A percentile compares a stretch with the other conserved stretches of the same genome.
Conservation (phyloP, 139 green algal genomes). For the Tetraselmis striata region DNA sequence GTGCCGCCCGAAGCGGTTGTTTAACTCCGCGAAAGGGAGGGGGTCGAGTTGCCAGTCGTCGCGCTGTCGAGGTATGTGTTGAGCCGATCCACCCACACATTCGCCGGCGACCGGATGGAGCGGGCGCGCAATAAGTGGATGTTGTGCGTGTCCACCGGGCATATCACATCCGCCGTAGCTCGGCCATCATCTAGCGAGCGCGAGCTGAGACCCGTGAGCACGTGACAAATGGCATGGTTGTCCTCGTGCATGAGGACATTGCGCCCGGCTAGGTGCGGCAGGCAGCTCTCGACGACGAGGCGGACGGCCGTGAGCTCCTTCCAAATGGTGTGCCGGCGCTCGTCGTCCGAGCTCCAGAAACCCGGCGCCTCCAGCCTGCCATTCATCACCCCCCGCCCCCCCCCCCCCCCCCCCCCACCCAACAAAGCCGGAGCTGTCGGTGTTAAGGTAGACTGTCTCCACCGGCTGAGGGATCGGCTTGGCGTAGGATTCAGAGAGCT, state of each 20-base stretch:
- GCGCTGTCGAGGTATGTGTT: not conserved
- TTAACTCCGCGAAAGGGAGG: not conserved
- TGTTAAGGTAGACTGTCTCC: not conserved
- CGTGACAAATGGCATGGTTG: not conserved
- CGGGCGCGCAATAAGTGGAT: not conserved
- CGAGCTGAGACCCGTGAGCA: not conserved
- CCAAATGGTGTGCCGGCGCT: not conserved
- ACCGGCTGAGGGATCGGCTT: not conserved
- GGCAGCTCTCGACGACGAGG: not conserved
- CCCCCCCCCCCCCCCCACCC: too few relatives aligned
- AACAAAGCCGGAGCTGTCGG: not conserved
- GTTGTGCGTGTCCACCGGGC: not conserved
- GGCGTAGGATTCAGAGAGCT: not conserved
- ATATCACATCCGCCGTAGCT: not conserved
- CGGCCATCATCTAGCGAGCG: not conserved
- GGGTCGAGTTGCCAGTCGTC: not conserved
- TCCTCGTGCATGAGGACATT: not conserved
- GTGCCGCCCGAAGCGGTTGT: not conserved
- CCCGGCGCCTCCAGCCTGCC: not conserved
- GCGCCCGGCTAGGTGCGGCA: not conserved
- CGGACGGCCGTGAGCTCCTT: not conserved
- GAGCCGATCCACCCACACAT: not conserved
- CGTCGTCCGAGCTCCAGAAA: not conserved
- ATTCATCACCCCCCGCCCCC: too few relatives aligned
- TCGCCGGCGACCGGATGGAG: not conserved